Base-by-base conservation (phyloP, 306 rosid species). In the Trifolium repens region DNA sequence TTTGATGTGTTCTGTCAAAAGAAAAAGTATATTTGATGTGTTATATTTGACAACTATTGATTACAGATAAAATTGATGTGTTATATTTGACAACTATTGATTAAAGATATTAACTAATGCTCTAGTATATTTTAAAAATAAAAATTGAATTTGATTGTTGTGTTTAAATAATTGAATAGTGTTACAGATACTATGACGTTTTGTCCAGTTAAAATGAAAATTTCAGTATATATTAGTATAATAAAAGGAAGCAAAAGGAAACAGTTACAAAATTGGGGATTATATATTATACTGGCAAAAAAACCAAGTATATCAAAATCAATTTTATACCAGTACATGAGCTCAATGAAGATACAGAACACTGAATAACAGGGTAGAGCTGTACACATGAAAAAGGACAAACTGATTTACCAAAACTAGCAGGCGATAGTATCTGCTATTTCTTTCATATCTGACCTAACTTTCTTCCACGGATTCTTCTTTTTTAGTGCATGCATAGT, bases 371-470 rank as follows among this genome's bases (percentile, higher is more conserved):
- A 3, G 66, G 27, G 43, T 12, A 35, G 47, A 69, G 34, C 81
- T 43, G 69, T 74, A 78, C 71, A 58, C 46, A 81, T 34, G 74
- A 27, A 75, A 75, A 75, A 59, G 34, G 37, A 61, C 17, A 40
- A 32, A 30, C 43, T 15, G 40, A 32, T 32, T 14, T 40, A 66
- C 61, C 67, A 71, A 74, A 81, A 60, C 57, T 43, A 49, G 65
- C 49, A 70, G 63, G 47, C 49, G 50, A 17, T 17, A 17, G 19
- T 53, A 72, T 77, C 63, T 19, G 52, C 66, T 19, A 59, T 40
- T 72, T 40, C 78, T 46, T 30, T 53, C 78, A 47, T n/a, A 65
- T 4, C 68, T 63, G 50, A 67, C 26, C 68, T 58, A 44, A 67
- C 26, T 67, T 47, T 69, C 68, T 43, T 27, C 46, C 2, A 17